Evolutionary conservation across 768 basidiomycete species (phyloP).

Genomic region (Cubamyces sp.): DNA sequence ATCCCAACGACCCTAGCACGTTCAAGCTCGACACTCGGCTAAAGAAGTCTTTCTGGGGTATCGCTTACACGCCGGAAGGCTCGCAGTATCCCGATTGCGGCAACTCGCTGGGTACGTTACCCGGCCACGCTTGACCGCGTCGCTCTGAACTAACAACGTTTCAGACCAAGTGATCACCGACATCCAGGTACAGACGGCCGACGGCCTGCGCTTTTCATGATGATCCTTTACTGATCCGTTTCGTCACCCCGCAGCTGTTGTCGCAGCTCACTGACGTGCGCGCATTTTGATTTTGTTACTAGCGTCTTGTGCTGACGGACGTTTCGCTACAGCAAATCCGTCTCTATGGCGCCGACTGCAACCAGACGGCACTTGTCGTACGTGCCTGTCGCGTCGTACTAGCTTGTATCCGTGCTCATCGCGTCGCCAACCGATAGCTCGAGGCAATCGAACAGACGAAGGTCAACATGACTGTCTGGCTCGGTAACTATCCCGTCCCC

Average conservation of each 20-base stretch:
- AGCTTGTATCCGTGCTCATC: neutral
- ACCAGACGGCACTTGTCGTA: slow-evolving; percentile 76
- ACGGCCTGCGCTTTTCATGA: neutral
- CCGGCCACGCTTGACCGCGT: neutral
- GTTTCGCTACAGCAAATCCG: slow-evolving; percentile 55
- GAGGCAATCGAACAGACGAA: slow-evolving; percentile 92
- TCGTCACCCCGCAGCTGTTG: slow-evolving; percentile 53
- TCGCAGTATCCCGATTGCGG: slow-evolving; percentile 76
- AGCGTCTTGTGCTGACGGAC: neutral
- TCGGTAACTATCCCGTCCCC: slow-evolving; percentile 69
- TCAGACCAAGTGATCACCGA: slow-evolving; percentile 65
- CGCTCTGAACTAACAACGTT: neutral
- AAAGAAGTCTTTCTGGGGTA: slow-evolving; percentile 77
- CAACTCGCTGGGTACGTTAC: slow-evolving; percentile 45
- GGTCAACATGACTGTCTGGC: slow-evolving; percentile 79
- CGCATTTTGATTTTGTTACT: neutral
- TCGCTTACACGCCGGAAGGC: slow-evolving; percentile 84
- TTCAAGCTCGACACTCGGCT: slow-evolving; percentile 73
- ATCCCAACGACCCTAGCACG: slow-evolving; percentile 73
- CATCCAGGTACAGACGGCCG: slow-evolving; percentile 55
- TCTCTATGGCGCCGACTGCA: slow-evolving; percentile 88
- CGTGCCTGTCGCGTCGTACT: slow-evolving; percentile 30
- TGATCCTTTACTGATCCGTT: neutral
- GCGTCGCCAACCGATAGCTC: slow-evolving; percentile 44
- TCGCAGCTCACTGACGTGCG: slow-evolving; percentile 77